Evolutionary conservation across 768 basidiomycete genomes (phyloP), one percentile per base, ranked within the genome.

Genomic region (Tulasnella sp.): DNA sequence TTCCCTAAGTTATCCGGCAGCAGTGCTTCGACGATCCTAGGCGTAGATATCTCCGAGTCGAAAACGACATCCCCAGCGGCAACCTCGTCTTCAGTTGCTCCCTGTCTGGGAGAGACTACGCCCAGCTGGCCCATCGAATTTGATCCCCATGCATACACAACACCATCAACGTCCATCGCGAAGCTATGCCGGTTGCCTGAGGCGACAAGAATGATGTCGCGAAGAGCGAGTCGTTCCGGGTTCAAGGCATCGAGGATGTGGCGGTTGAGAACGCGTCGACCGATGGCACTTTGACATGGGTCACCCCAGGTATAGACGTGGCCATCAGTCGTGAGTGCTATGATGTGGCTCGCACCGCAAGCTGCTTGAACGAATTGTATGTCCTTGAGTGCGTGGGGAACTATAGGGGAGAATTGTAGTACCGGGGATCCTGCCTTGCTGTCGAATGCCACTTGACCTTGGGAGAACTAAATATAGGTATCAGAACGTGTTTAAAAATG

Each of bases 121-220:
- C 80, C 86, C 3, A 77, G 76, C 64, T 95, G 81, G 63, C 87
- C 83, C 59, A 85, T 80, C 34, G 88, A 75, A 71, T 98, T 96
- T 61, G 93, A 75, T n/a, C 95, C 95, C 95, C 95, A 97, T 10
- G 82, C 91, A 84, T 85, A 97, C 9, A 95, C 86, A 51, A 78
- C 80, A 27, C 91, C 93, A 4, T 76, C 73, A 54, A 86, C 80
- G 69, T 92, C 86, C 60, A 97, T 82, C 2, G 93, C 94, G 67
- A 96, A 97, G 0, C 91, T 94, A 67, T 89, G 86, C 71, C 84
- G 88, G 54, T 78, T 78, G 7, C 95, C 94, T 0, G 91, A 80
- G 3, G 91, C 91, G 62, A 97, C 74, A 43, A 73, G 73, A 11
- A 84, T 82, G 47, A 83, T 81, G 60, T 82, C 79, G 19, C 85